Evolutionary conservation across 2,329 filamentous ascomycete genomes (phyloP), one percentile per base, ranked within the genome.

Genomic region (Akanthomyces uredinophilus): DNA sequence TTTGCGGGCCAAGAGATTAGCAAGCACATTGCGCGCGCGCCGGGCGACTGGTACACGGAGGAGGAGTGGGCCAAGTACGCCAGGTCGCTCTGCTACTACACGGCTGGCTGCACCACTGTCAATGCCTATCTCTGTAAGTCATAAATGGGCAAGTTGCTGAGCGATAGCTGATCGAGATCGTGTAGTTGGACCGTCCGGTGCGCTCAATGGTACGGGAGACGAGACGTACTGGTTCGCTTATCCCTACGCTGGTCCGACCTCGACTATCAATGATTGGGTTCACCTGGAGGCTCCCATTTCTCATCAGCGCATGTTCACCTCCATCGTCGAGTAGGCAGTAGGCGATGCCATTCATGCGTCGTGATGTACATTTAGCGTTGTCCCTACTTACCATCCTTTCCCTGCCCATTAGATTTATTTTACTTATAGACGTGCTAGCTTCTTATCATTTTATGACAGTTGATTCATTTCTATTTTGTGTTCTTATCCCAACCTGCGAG

Each of bases 241-340:
- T 27, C 37, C 51, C 16, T 60, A 52, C 29, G 47, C 57, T 35
- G 39, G 49, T 20, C 57, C 49, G 16, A 24, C 37, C 0, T 46
- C 57, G 18, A 60, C 39, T 37, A 41, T 46, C 8, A 20, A 49
- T 16, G 39, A 60, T 39, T 60, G 57, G 57, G 27, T 29, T 18
- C 57, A 53, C 37, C 18, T 41, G 5, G 44, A 50, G 6, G 37
- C 49, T 20, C 46, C 44, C 22, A 53, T 46, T 14, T 32, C 57
- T 41, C 47, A 60, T n/a, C 57, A 39, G 57, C 57, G 49, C 49
- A 35, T 60, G 4, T 51, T 59, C 16, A 51, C 56, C n/a, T 68
- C 66, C 46, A 68, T 68, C 8, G 73, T 70, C 14, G 68, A 74
- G 35, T 51, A 63, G 29, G 29, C 11, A 24, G 44, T 16, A 16